A percentile compares a stretch with the other conserved stretches of the same genome.
These are phyloP conservation scores for Calonectria hawksworthii DNA, from an alignment of 2,329 filamentous ascomycete genomes.

Conservation along the genomic window DNA sequence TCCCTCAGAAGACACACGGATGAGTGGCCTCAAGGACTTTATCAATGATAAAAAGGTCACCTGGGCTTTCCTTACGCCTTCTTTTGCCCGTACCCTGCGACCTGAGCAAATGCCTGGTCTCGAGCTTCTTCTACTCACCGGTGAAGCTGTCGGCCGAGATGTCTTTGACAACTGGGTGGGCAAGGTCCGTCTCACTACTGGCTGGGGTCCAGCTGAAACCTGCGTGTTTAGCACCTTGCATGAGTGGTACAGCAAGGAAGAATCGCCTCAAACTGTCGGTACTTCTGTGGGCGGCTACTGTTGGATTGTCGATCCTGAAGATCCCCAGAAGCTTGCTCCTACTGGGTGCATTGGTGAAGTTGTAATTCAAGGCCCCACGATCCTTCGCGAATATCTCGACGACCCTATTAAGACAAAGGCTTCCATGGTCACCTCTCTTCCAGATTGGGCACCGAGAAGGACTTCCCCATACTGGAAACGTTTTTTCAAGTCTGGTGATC, in stretches of 20 bases:
- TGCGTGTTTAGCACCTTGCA: background rate
- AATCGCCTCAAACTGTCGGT: conserved; percentile 6
- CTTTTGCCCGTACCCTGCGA: conserved; percentile 1
- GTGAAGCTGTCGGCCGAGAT: conserved; percentile 27
- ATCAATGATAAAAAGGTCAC: background rate
- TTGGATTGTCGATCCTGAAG: conserved; percentile 44
- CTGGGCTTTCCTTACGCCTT: conserved; percentile 11
- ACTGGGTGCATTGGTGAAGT: conserved; percentile 45
- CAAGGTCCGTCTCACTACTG: conserved; percentile 27
- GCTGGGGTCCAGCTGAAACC: conserved; percentile 38
- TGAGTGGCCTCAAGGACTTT: conserved; percentile 9
- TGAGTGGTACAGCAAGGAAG: background rate
- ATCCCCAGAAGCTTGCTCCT: conserved; percentile 38
- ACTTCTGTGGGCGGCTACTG: background rate
- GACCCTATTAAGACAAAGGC: conserved; percentile 39
- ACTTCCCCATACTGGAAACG: conserved; percentile 26
- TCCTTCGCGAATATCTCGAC: conserved; percentile 43
- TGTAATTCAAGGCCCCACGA: conserved; percentile 43
- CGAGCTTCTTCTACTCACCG: conserved; percentile 24
- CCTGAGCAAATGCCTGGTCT: conserved; percentile 5
- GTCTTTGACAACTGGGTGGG: conserved; percentile 34
- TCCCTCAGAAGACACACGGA: conserved; percentile 15
- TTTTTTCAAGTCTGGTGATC: conserved; percentile 43
- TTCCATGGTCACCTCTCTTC: conserved; percentile 49
- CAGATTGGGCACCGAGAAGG: conserved; percentile 28